Base-by-base conservation (phyloP, 2,329 filamentous ascomycete genomes). In the Microdochium bolleyi region DNA sequence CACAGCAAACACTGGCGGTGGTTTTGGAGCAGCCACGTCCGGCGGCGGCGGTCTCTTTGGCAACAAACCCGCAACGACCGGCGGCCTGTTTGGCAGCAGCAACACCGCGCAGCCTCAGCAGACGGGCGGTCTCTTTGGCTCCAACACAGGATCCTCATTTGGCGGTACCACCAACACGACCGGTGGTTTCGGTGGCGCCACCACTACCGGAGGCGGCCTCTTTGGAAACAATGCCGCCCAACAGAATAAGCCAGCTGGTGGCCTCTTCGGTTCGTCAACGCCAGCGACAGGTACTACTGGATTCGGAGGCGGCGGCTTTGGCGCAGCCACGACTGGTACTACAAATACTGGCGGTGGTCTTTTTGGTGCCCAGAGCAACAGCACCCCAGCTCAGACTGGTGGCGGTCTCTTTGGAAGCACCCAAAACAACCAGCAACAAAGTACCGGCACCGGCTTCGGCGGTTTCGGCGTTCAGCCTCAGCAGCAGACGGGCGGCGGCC, bases 151-250 rank as follows among this genome's bases (percentile, higher is more conserved):
- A 59, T 77, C 76, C 21, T 68, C 69, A 49, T 79, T 80, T 60
- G 69, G 68, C 24, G 24, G 48, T 61, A 49, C 24, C 22, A 25
- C 9, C 27, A 68, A 67, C 60, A 77, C 76, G 22, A 68, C 69
- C 49, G 76, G 80, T 59, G 71, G 70, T 32, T 78, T 78, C 57
- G 79, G 48, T 19, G 55, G 53, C 14, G 54, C 49, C 21, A 60
- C 58, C 49, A 58, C 49, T 27, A 56, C 56, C n/a, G 57, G 57
- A 13, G 63, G 63, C 49, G 64, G 66, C 27, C 59, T 72, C 7
- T 77, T 77, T 57, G 74, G 73, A n/a, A 56, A 70, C 50, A 50
- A 52, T 37, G 14, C 52, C 51, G 13, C 50, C 51, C 41, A 46
- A 19, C 48, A 56, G 34, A 60, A 57, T 51, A 56, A 60, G 16